A percentile compares a stretch with the other conserved stretches of the same genome.
These are phyloP conservation scores for Vitis labrusca DNA, from an alignment of 164 flowering plant species.

Conservation along the genomic window DNA sequence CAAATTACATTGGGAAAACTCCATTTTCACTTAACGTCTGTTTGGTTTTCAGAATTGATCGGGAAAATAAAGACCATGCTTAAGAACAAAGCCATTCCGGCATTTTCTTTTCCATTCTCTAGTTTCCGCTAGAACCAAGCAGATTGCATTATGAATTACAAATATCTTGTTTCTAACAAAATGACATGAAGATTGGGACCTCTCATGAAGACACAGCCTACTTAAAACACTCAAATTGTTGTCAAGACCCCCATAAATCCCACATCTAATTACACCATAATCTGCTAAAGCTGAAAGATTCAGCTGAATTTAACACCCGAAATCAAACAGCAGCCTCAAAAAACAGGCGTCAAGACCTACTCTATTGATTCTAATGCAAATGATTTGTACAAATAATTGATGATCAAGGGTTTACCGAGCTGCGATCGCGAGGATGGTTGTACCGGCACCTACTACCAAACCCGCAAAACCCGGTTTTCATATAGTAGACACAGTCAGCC, in stretches of 20 bases:
- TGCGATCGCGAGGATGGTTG: conserved; percentile 86
- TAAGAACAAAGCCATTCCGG: background rate
- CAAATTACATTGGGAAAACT: background rate
- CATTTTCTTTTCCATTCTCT: background rate
- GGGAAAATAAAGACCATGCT: background rate
- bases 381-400: background rate
- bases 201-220: too few relatives aligned
- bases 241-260: background rate
- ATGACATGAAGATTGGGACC: too few relatives aligned
- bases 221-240: background rate
- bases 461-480: conserved; percentile 84
- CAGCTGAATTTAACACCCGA: background rate
- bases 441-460: conserved; percentile 83
- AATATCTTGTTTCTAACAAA: too few relatives aligned
- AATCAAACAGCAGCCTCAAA: background rate
- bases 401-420: conserved; percentile 31
- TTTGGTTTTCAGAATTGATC: background rate
- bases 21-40: too few relatives aligned
- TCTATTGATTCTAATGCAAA: background rate
- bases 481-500: conserved; percentile 69
- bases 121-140: background rate
- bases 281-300: background rate
- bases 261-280: background rate
- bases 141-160: too few relatives aligned
- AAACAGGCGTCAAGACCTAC: background rate